Conservation (phyloP, 2,329 filamentous ascomycete genomes). For the Thermoascus crustaceus region DNA sequence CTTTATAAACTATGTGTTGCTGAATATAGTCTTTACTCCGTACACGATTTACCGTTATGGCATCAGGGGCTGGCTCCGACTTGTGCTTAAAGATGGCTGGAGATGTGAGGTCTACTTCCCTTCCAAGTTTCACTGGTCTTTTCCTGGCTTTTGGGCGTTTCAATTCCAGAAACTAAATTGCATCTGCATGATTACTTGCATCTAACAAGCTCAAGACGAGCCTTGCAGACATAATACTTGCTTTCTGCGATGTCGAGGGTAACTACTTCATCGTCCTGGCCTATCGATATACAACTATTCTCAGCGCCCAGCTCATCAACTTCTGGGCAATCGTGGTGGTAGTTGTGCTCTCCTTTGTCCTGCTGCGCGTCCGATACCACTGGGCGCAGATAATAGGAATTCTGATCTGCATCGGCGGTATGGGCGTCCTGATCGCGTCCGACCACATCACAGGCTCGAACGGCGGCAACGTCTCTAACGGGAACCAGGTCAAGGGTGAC, state of each 20-base stretch:
- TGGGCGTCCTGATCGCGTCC: slow-evolving; percentile 75
- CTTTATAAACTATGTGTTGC: slow-evolving; percentile 85
- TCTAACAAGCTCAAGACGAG: neutral
- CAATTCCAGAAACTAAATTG: neutral
- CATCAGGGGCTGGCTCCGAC: slow-evolving; percentile 55
- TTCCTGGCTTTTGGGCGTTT: neutral
- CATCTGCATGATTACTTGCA: neutral
- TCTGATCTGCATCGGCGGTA: slow-evolving; percentile 81
- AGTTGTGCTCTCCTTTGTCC: slow-evolving; percentile 70
- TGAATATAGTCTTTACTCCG: slow-evolving; percentile 72
- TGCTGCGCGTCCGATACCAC: slow-evolving; percentile 86
- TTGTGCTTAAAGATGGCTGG: slow-evolving; percentile 71
- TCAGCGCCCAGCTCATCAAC: slow-evolving; percentile 91
- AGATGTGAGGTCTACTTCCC: slow-evolving; percentile 48
- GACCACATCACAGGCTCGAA: slow-evolving; percentile 75
- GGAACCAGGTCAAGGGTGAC: slow-evolving; percentile 80
- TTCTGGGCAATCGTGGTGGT: slow-evolving; percentile 98
- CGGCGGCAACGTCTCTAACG: slow-evolving; percentile 48
- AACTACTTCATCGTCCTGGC: slow-evolving; percentile 98
- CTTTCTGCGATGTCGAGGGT: slow-evolving; percentile 88
- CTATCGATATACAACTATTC: slow-evolving; percentile 84
- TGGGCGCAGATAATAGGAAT: slow-evolving; percentile 78
- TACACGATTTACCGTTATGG: slow-evolving; percentile 76
- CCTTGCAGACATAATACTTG: slow-evolving; percentile 64
- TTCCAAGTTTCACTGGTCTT: too few species aligned